phyloP scores from a whole-genome alignment of 2,329 filamentous ascomycete species.

The Fusarium sp. region DNA sequence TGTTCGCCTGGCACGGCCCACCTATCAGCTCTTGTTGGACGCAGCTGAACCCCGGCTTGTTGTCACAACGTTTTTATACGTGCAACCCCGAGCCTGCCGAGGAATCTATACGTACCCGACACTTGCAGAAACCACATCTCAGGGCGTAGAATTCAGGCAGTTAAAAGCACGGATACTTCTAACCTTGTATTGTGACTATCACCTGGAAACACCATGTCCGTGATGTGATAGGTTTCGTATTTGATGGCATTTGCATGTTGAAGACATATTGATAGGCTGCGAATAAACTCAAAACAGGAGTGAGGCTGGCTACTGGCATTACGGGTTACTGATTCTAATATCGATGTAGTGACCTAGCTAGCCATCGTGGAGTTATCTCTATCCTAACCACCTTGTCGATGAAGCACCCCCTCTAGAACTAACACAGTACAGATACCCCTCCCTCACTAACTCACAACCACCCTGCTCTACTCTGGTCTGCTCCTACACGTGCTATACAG shows the following conservation, averaged over 20 bases:
- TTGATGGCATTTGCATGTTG: neutral
- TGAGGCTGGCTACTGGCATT: neutral
- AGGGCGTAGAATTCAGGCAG: neutral
- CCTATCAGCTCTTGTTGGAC: constrained; percentile 29
- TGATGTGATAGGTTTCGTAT: neutral
- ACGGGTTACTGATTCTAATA: neutral
- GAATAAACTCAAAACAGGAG: neutral
- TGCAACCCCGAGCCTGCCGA: constrained; percentile 27
- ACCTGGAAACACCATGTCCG: neutral
- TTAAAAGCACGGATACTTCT: constrained; percentile 11
- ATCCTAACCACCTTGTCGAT: constrained; percentile 12
- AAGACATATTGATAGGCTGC: constrained; percentile 1
- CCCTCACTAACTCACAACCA: neutral
- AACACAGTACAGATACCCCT: constrained; percentile 1
- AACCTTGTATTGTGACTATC: neutral
- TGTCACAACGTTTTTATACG: constrained; percentile 36
- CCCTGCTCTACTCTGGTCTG: neutral
- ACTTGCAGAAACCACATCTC: constrained; percentile 12
- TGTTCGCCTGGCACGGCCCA: constrained; percentile 16
- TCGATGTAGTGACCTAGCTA: neutral
- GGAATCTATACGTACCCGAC: constrained; percentile 1
- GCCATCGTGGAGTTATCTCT: constrained; percentile 2
- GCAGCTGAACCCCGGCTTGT: constrained; percentile 19
- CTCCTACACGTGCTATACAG: constrained; percentile 14
- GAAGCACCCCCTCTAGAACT: constrained; percentile 36